These are phyloP conservation scores for Microcos paniculata DNA, from an alignment of 345 rosid genomes.

Conservation along the genomic window DNA sequence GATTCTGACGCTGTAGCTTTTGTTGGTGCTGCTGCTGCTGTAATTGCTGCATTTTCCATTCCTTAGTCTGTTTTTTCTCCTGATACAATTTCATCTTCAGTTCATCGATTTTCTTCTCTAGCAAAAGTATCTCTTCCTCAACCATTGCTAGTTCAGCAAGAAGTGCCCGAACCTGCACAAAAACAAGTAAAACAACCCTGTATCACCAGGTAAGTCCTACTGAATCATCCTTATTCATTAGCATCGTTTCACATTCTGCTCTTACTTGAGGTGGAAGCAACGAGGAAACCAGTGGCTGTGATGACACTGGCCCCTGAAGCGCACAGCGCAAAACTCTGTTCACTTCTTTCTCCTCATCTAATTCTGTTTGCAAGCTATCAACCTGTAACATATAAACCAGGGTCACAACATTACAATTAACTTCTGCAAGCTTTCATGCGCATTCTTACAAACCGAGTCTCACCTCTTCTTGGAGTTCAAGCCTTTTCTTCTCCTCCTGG, in stretches of 20 bases:
- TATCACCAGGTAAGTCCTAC: neutral
- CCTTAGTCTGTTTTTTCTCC: conserved; percentile 54
- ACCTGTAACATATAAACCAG: conserved; percentile 38
- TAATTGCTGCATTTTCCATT: conserved; percentile 40
- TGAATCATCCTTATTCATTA: neutral
- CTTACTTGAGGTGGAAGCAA: conserved; percentile 72
- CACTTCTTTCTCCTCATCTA: conserved; percentile 57
- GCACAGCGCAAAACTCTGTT: conserved; percentile 52
- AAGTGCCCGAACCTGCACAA: conserved; percentile 54
- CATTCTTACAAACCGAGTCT: conserved; percentile 7
- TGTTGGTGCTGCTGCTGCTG: conserved; percentile 18
- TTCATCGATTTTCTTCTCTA: conserved; percentile 69
- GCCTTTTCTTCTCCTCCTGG: conserved; percentile 40
- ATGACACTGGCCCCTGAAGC: conserved; percentile 46
- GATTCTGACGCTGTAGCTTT: conserved; percentile 10
- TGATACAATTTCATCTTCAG: conserved; percentile 56
- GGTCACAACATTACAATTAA: neutral
- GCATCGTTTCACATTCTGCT: neutral
- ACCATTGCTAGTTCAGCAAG: conserved; percentile 63
- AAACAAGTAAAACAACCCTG: neutral
- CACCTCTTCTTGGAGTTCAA: conserved; percentile 56
- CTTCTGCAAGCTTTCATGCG: neutral
- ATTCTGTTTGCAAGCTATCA: conserved; percentile 51
- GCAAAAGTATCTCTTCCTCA: conserved; percentile 71
- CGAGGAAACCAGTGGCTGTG: conserved; percentile 52